Evolutionary conservation across 352 stramenopile species (phyloP), one percentile per base, ranked within the genome.

Genomic region (Phytophthora vignae): DNA sequence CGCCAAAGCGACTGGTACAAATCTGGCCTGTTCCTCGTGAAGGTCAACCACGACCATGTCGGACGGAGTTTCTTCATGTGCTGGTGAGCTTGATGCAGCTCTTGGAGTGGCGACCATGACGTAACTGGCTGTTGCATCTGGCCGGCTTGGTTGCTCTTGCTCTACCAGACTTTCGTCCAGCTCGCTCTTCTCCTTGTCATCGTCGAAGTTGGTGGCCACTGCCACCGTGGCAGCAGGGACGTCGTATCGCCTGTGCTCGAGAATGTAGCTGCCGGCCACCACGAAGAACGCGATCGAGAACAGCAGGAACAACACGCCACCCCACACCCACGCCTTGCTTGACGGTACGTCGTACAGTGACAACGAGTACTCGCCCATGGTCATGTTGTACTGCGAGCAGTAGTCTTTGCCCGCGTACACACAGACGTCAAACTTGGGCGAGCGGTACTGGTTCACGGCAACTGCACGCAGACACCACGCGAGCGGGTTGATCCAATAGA

Each of bases 401-500:
- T 77, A 79, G 55, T 78, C 63, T 22, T 67, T 62, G 3, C 55
- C 70, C 1, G 19, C 56, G 46, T 78, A 81, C 15, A 64, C 62
- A 49, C 74, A 81, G 4, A 71, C 71, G 46, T 74, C 66, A 19
- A 83, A 78, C 1, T 21, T 60, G 1, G 55, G 49, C 10, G 69
- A 81, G 12, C 67, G 60, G 21, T 85, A 87, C 40, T 87, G 65
- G 25, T 67, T 80, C 27, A 84, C 66, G 4, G 64, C 67, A 4
- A 85, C 49, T 5, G 75, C 40, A 5, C 81, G 79, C 29, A 82
- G 42, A 14, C 60, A 69, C 83, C 83, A 90, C 1, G 75, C 57
- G 8, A 90, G 29, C 0, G 83, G 84, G 49, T 88, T 85, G 21
- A 90, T 73, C 71, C 76, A 90, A 62, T 88, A 91, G 49, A 91